Conservation (phyloP, 768 basidiomycete species). For the Scleroderma bovista region DNA sequence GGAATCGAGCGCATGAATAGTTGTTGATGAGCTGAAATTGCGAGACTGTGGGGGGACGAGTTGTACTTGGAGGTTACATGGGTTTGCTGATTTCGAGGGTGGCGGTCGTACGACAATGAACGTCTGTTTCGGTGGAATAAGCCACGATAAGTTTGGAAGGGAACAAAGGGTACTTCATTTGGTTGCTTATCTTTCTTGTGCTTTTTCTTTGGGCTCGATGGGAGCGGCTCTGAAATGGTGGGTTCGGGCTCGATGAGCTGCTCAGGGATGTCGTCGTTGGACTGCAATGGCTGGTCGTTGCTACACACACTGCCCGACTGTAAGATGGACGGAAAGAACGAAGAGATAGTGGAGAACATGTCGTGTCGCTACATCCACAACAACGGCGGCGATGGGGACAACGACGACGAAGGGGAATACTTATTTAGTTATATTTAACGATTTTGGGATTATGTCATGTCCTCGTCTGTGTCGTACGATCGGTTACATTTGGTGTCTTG, state of each 20-base stretch:
- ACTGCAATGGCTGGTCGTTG: neutral
- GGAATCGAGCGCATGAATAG: slow-evolving; percentile 42
- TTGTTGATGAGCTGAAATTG: slow-evolving; percentile 31
- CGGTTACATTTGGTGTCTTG: no score
- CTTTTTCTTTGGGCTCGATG: slow-evolving; percentile 39
- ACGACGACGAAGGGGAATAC: neutral
- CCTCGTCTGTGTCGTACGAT: no score
- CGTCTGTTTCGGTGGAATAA: slow-evolving; percentile 42
- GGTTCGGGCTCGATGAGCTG: no score
- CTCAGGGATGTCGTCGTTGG: neutral
- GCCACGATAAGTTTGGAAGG: slow-evolving; percentile 3
- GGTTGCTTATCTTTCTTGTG: slow-evolving; percentile 38
- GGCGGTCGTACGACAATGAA: slow-evolving; percentile 92
- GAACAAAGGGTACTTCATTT: slow-evolving; percentile 39
- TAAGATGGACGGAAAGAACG: slow-evolving; percentile 45
- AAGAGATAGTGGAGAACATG: slow-evolving; percentile 52
- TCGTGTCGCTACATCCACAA: neutral
- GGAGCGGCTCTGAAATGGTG: slow-evolving; percentile 13
- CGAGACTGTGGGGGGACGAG: slow-evolving; percentile 63
- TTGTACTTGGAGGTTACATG: slow-evolving; percentile 88
- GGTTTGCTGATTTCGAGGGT: slow-evolving; percentile 78
- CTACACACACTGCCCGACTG: slow-evolving; percentile 19
- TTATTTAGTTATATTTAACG: neutral
- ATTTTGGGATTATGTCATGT: neutral
- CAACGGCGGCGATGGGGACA: neutral